Conservation (phyloP, 2,329 filamentous ascomycete species). For the Colletotrichum salicis region DNA sequence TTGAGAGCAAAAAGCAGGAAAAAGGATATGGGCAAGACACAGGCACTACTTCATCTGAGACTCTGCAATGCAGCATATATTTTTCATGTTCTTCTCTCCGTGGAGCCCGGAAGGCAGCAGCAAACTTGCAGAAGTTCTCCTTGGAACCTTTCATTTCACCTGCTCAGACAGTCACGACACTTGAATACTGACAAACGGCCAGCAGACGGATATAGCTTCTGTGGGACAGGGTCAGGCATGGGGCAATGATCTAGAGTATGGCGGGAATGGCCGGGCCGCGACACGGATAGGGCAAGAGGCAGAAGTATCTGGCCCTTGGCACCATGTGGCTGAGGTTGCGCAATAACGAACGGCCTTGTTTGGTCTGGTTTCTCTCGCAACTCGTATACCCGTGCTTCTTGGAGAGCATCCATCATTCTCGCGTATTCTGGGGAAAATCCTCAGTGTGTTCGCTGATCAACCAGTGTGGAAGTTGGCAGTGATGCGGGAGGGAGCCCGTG, state of each 20-base stretch:
- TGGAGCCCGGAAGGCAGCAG: neutral
- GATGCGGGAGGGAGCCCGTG: conserved; percentile 5
- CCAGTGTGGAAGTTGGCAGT: neutral
- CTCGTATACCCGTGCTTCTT: neutral
- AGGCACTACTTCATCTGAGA: neutral
- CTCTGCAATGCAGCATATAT: neutral
- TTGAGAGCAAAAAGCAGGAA: neutral
- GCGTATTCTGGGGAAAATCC: neutral
- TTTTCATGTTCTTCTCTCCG: neutral
- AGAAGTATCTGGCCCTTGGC: conserved; percentile 4
- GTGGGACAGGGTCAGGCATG: conserved; percentile 12
- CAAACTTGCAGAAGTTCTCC: neutral
- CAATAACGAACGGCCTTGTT: neutral
- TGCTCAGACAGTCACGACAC: neutral
- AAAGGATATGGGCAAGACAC: neutral
- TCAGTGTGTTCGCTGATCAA: conserved; percentile 11
- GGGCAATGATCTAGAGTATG: conserved; percentile 4
- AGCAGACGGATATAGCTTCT: neutral
- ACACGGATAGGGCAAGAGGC: conserved; percentile 10
- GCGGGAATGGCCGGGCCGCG: conserved; percentile 11
- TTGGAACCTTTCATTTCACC: neutral
- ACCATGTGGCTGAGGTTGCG: conserved; percentile 28
- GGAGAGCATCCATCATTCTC: neutral
- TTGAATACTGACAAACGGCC: neutral
- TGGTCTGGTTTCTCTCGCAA: conserved; percentile 4